Base-by-base conservation (phyloP, 257 asterid species). In the Lycium ferocissimum region DNA sequence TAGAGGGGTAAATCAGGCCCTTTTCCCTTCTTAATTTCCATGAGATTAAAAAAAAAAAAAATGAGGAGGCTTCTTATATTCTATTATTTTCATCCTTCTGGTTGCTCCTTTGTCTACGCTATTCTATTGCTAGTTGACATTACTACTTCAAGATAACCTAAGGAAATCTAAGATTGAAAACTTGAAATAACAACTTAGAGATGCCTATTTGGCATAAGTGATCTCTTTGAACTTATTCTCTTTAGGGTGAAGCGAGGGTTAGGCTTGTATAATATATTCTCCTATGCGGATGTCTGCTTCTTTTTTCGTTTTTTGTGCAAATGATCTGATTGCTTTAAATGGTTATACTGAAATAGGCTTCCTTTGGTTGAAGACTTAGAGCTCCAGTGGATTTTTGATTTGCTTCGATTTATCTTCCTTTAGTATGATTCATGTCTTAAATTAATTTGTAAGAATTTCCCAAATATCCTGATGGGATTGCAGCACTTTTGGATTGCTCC, bases 321-420 rank as follows among this genome's bases (percentile, higher is more conserved):
- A 33, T 78, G 40, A 51, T 76, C 63, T 76, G 26, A 7, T 51
- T 76, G 20, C 26, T 76, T 12, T 51, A 76, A 76, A 26, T 26
- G 14, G 63, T 26, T 76, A 14, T 35, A 53, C 65, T 53, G 65
- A 53, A 54, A 53, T 17, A 78, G 65, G 49, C 49, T 78, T 78
- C 49, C 9, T 78, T 78, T 53, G 65, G 65, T 53, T 53, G 82
- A 78, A 33, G 49, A 78, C 53, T 78, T 78, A 53, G 66, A 78
- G 65, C 82, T 53, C 33, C 53, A 53, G 53, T 53, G 62, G 65
- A 78, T 53, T 26, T 78, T 76, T 53, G 7, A 78, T 17, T 26
- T 78, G 82, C 49, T 53, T 78, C 17, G 2, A 53, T 53, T 35
- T 33, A 78, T 14, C 65, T 78, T 78, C 33, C 20, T 56, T 8